These are phyloP conservation scores for Sugiyamaella grinbergsii DNA, from an alignment of 1,139 yeast genomes.

Conservation along the genomic window DNA sequence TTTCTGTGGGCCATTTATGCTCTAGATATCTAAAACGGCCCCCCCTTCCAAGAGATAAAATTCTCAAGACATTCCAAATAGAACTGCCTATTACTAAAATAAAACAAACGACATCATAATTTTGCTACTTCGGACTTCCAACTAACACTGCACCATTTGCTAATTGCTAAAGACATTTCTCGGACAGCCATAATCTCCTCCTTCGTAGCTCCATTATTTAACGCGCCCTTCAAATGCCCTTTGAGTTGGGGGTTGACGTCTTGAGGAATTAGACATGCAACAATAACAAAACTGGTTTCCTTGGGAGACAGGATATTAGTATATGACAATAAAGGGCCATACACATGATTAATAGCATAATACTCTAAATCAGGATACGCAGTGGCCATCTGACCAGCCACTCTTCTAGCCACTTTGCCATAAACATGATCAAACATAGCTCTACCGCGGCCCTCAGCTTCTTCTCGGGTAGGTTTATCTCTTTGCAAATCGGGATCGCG, in stretches of 20 bases:
- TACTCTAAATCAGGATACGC: conserved; percentile 88
- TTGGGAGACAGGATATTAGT: conserved; percentile 61
- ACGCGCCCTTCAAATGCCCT: conserved; percentile 86
- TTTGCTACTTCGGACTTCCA: conserved; percentile 68
- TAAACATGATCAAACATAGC: conserved; percentile 77
- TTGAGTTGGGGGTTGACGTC: conserved; percentile 93
- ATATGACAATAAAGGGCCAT: conserved; percentile 73
- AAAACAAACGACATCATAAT: too few species aligned
- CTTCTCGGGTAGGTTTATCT: conserved; percentile 26
- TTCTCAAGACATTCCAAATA: too few species aligned
- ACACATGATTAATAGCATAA: conserved; percentile 70
- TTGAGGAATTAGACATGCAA: conserved; percentile 83
- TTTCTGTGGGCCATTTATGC: too few species aligned
- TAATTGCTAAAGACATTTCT: conserved; percentile 61
- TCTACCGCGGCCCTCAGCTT: conserved; percentile 51
- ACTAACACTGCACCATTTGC: conserved; percentile 73
- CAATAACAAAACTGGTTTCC: conserved; percentile 77
- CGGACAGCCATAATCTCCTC: conserved; percentile 66
- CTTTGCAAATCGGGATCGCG: conserved; percentile 41
- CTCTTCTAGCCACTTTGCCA: conserved; percentile 69
- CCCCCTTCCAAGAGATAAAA: too few species aligned
- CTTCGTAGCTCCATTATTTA: conserved; percentile 70
- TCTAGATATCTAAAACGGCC: too few species aligned
- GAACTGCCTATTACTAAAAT: too few species aligned
- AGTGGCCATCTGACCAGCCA: conserved; percentile 63